Evolutionary conservation across 176 grass and related monocot genomes (phyloP).

Genomic region (Eragrostis nindensis): DNA sequence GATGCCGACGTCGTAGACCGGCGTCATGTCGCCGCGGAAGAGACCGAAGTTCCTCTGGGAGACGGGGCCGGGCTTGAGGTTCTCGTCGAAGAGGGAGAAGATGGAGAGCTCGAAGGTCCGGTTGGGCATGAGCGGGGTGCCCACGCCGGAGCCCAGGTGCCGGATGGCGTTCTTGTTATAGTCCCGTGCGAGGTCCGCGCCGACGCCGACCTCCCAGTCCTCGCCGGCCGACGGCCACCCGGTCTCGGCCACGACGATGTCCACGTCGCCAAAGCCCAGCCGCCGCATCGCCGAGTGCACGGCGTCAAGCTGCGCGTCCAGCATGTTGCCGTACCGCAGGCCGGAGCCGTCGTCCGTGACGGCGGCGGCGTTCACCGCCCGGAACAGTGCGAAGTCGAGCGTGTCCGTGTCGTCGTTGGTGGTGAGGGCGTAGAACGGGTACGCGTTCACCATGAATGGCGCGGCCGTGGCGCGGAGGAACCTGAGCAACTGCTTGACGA

Average conservation of each 20-base stretch:
- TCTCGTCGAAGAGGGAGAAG: slow-evolving; percentile 81
- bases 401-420: slow-evolving; percentile 18
- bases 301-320: slow-evolving; percentile 90
- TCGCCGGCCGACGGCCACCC: slow-evolving; percentile 85
- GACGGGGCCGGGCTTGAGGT: slow-evolving; percentile 72
- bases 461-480: slow-evolving; percentile 71
- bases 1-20: slow-evolving; percentile 78
- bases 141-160: slow-evolving; percentile 68
- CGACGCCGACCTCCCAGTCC: slow-evolving; percentile 56
- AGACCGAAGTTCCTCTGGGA: slow-evolving; percentile 78
- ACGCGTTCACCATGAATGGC: slow-evolving; percentile 87
- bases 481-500: slow-evolving; percentile 58
- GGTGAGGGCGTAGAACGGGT: slow-evolving; percentile 78
- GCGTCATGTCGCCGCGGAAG: slow-evolving; percentile 66
- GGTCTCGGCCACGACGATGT: slow-evolving; percentile 69
- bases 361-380: slow-evolving; percentile 44
- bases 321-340: slow-evolving; percentile 71
- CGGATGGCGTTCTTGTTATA: slow-evolving; percentile 84
- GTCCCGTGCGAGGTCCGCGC: slow-evolving; percentile 49
- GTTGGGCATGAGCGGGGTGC: slow-evolving; percentile 86
- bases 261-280: slow-evolving; percentile 57
- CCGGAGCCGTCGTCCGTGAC: slow-evolving; percentile 54
- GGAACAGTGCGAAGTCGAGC: slow-evolving; percentile 74
- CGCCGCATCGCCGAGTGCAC: slow-evolving; percentile 65
- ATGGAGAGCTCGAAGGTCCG: slow-evolving; percentile 77